Percentiles rank a stretch among this genome's conserved stretches.
Conservation (phyloP, 2,329 filamentous ascomycete genomes). For the Conoideocrella luteorostrata region DNA sequence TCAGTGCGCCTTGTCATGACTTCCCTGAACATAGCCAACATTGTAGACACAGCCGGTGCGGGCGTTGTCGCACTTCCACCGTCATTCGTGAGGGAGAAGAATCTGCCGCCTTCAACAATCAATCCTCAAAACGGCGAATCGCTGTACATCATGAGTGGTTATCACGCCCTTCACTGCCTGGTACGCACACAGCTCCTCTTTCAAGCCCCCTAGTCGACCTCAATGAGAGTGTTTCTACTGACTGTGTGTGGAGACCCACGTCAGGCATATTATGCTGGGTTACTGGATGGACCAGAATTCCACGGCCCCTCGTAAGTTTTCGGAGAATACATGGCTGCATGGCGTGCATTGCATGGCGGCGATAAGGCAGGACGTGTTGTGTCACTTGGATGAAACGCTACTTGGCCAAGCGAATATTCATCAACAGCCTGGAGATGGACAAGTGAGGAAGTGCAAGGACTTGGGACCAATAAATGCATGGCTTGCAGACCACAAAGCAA, state of each 20-base stretch:
- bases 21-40: neutral
- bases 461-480: neutral
- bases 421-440: neutral
- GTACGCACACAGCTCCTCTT: neutral
- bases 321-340: neutral
- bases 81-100: neutral
- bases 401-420: neutral
- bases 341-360: neutral
- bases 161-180: neutral
- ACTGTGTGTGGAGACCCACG: neutral
- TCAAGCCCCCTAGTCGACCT: neutral
- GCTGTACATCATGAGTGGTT: neutral
- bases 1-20: neutral
- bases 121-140: neutral
- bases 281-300: neutral
- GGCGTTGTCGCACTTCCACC: neutral
- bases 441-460: neutral
- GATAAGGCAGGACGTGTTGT: neutral
- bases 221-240: neutral
- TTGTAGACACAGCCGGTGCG: neutral
- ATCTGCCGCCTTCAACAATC: neutral
- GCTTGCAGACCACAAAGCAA: neutral
- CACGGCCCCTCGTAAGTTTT: neutral
- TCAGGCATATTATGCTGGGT: neutral
- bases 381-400: neutral